Evolutionary conservation across 352 stramenopile species (phyloP), one percentile per base, ranked within the genome.

Genomic region (Pythium sp.): DNA sequence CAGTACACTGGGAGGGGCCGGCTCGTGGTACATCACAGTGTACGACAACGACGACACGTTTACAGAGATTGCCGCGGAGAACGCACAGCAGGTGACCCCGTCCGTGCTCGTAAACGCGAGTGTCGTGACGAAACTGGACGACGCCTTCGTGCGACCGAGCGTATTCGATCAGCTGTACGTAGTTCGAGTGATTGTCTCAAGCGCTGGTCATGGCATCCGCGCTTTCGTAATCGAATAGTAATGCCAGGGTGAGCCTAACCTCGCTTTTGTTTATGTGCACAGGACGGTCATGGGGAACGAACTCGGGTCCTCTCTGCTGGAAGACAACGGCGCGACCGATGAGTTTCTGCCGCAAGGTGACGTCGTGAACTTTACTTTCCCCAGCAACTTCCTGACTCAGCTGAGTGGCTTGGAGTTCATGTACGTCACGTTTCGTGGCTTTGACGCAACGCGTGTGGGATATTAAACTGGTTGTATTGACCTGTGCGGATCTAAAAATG

Each of bases 341-440:
- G 43, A 58, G 46, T 5, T n/a, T 20, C 2, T 58, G 3, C 46
- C 61, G 26, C 36, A 38, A 12, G 46, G 61, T 15, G 28, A 57
- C 24, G 49, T 66, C 4, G 61, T 66, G 26, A 30, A 57, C 11
- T 66, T 66, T 22, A 14, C 46, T 43, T 66, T 59, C 9, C 61
- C 61, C 9, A n/a, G 2, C 11, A 24, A 58, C 28, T 66, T 66
- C 18, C 49, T 66, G 14, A 28, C 24, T 8, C 41, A 66, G 38
- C 49, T 66, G 8, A 46, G 26, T 1, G 36, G 28, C n/a, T 26
- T 66, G 15, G 26, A n/a, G 18, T 58, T 28, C 18, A 57, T 66
- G 61, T 66, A 22, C 43, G 60, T 65, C 24, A 26, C 24, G 24
- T 34, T 36, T 15, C 7, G 24, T 26, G 24, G 24, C 24, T 26